Evolutionary conservation across 2,329 filamentous ascomycete genomes (phyloP).

Genomic region (Akanthomyces muscarius): DNA sequence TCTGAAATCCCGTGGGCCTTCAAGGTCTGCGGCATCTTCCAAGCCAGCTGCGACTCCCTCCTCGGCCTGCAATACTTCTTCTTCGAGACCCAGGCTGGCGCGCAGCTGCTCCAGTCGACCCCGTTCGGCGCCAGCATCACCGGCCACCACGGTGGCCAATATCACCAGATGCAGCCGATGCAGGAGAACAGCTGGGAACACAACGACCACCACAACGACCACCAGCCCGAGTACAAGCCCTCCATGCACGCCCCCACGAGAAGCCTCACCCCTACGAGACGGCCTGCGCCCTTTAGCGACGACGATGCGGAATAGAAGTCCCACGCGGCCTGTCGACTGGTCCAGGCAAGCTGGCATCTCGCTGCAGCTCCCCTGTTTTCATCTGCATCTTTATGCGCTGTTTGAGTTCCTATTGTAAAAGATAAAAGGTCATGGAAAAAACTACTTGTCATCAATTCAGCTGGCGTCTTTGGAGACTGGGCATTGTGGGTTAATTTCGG

Average conservation of each 20-base stretch:
- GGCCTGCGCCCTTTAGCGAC: constrained; percentile 36
- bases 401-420: background rate
- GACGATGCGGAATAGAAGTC: constrained; percentile 27
- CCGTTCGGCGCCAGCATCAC: background rate
- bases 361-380: background rate
- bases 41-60: constrained; percentile 70
- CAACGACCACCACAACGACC: background rate
- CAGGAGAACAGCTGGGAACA: constrained; percentile 29
- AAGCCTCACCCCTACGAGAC: constrained; percentile 37
- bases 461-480: constrained; percentile 5
- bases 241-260: constrained; percentile 30
- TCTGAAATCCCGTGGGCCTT: constrained; percentile 72
- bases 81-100: constrained; percentile 42
- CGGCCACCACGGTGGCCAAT: constrained; percentile 29
- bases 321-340: constrained; percentile 5
- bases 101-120: constrained; percentile 23
- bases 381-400: background rate
- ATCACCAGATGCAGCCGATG: constrained; percentile 34
- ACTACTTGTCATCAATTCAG: constrained; percentile 6
- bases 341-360: constrained; percentile 11
- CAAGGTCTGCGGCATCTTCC: constrained; percentile 78
- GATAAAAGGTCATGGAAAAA: background rate
- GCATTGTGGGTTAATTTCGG: background rate
- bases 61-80: constrained; percentile 71
- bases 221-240: constrained; percentile 27